Conservation (phyloP, 208 protist species). For the Crithidia acanthocephali region DNA sequence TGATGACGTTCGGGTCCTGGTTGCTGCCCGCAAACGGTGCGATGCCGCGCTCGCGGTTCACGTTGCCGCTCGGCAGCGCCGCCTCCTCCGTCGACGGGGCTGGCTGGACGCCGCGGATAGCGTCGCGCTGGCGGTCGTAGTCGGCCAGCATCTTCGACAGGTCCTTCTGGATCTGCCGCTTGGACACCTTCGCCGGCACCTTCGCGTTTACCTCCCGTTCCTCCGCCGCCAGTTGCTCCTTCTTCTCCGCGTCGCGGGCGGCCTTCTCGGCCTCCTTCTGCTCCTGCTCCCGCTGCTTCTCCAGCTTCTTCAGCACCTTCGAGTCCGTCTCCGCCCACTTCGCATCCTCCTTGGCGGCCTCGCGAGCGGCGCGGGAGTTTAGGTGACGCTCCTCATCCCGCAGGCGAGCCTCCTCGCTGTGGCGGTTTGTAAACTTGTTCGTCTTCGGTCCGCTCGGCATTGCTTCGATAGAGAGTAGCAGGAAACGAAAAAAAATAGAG, state of each 20-base stretch:
- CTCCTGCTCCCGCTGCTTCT: slow-evolving; percentile 71
- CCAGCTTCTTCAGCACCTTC: slow-evolving; percentile 57
- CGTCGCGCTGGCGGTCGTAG: slow-evolving; percentile 76
- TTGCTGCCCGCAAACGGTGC: slow-evolving; percentile 4
- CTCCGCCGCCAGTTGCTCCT: slow-evolving; percentile 72
- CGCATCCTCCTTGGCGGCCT: slow-evolving; percentile 70
- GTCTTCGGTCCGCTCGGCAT: slow-evolving; percentile 90
- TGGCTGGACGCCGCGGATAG: slow-evolving; percentile 34
- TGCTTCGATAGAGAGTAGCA: background rate
- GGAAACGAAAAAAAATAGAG: background rate
- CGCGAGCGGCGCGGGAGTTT: slow-evolving; percentile 33
- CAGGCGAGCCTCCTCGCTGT: slow-evolving; percentile 80
- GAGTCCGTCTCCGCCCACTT: slow-evolving; percentile 71
- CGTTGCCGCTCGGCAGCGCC: slow-evolving; percentile 49
- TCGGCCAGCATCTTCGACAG: slow-evolving; percentile 83
- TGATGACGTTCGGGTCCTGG: slow-evolving; percentile 35
- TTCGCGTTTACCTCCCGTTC: slow-evolving; percentile 66
- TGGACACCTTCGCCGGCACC: slow-evolving; percentile 71
- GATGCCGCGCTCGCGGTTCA: slow-evolving; percentile 45
- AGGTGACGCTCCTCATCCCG: slow-evolving; percentile 64
- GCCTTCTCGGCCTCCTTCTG: slow-evolving; percentile 59
- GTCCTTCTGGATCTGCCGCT: slow-evolving; percentile 86
- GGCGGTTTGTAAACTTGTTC: slow-evolving; percentile 88
- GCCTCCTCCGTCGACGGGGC: slow-evolving; percentile 16
- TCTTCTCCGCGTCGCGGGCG: slow-evolving; percentile 64